phyloP scores from a whole-genome alignment of 2,329 filamentous ascomycete species.

The Ceratocystis lukuohia region DNA sequence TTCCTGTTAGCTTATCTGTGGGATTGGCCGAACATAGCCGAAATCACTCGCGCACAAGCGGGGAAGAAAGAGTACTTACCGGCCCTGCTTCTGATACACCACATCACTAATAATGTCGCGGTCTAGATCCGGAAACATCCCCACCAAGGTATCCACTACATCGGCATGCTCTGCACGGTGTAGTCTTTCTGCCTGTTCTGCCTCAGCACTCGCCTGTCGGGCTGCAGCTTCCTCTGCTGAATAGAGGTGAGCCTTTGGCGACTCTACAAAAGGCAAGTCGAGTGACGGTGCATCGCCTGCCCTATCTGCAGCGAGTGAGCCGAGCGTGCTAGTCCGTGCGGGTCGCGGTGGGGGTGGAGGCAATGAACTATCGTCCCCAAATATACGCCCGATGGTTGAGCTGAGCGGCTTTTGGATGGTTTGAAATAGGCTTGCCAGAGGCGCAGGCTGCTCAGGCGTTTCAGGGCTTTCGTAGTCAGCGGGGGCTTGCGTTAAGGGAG shows the following conservation, averaged over 20 bases:
- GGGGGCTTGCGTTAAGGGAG: not conserved
- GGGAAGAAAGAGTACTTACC: slow-evolving; percentile 41
- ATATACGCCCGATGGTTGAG: slow-evolving; percentile 77
- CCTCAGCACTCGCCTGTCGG: slow-evolving; percentile 78
- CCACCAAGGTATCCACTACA: slow-evolving; percentile 82
- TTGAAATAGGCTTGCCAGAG: slow-evolving; percentile 44
- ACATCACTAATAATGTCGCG: slow-evolving; percentile 93
- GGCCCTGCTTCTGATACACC: slow-evolving; percentile 85
- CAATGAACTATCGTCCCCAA: slow-evolving; percentile 50
- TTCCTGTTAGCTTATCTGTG: slow-evolving; percentile 22
- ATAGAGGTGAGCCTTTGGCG: not conserved
- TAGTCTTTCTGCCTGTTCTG: slow-evolving; percentile 72
- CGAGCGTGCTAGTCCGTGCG: slow-evolving; percentile 22
- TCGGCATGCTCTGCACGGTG: slow-evolving; percentile 75
- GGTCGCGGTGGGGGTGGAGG: slow-evolving; percentile 22
- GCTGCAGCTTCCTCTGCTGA: slow-evolving; percentile 80
- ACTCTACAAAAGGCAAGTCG: slow-evolving; percentile 1
- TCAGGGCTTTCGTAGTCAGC: slow-evolving; percentile 7
- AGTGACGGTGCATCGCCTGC: slow-evolving; percentile 8
- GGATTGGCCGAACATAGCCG: slow-evolving; percentile 1
- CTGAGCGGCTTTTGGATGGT: slow-evolving; percentile 84
- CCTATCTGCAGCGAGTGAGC: slow-evolving; percentile 23
- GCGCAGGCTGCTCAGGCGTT: slow-evolving; percentile 14
- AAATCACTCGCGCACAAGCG: not conserved
- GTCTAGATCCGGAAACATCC: slow-evolving; percentile 95